Evolutionary conservation across 2,329 filamentous ascomycete species (phyloP).

Genomic region (Ceratocystis huliohia): DNA sequence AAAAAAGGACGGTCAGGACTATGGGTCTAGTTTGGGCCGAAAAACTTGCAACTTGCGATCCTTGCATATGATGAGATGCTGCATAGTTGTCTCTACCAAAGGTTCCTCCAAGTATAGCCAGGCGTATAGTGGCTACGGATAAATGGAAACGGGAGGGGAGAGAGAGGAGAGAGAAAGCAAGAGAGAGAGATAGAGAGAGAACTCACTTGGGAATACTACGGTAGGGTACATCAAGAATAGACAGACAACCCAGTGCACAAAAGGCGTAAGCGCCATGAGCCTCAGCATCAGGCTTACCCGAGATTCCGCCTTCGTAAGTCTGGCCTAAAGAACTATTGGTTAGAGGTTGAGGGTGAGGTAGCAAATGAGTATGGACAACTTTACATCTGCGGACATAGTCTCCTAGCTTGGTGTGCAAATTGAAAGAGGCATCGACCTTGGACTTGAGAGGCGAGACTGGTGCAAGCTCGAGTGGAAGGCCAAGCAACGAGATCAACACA

Average conservation of each 20-base stretch:
- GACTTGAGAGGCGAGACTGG: conserved; percentile 14
- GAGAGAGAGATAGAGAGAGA: conserved; percentile 1
- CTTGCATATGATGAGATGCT: neutral
- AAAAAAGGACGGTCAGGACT: neutral
- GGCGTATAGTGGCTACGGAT: no score
- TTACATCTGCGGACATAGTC: conserved; percentile 72
- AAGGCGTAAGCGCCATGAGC: conserved; percentile 96
- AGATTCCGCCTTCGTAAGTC: conserved; percentile 90
- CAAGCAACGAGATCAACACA: conserved; percentile 69
- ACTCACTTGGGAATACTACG: conserved; percentile 58
- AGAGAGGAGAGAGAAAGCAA: conserved; percentile 17
- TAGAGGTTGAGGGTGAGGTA: neutral
- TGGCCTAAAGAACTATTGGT: conserved; percentile 45
- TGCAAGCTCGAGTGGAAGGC: conserved; percentile 62
- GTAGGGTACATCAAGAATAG: conserved; percentile 69
- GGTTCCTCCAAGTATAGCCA: neutral
- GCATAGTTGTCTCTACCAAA: neutral
- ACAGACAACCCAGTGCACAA: conserved; percentile 78
- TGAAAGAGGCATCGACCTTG: conserved; percentile 16
- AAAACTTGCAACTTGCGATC: neutral
- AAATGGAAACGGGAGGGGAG: conserved; percentile 13
- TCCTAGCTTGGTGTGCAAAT: conserved; percentile 37
- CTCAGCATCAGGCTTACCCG: conserved; percentile 71
- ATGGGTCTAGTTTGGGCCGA: neutral
- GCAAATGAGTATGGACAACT: conserved; percentile 27